Conservation (phyloP, 2,329 filamentous ascomycete species). For the Exophiala oligosperma region DNA sequence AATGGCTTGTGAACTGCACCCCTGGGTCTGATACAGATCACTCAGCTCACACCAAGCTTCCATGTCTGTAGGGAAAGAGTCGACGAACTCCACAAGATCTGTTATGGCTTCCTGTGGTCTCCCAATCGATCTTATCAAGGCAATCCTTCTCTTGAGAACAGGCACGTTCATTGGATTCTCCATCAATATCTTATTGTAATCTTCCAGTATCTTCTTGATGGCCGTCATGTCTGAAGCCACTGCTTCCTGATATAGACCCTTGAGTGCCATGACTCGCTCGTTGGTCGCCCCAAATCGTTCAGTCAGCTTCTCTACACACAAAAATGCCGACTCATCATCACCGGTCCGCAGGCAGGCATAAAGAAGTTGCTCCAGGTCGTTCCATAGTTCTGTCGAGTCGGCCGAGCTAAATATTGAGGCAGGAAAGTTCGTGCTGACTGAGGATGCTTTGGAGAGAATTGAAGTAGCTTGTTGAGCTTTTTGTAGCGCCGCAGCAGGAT, state of each 20-base stretch:
- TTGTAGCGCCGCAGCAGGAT: slow-evolving; percentile 49
- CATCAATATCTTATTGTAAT: slow-evolving; percentile 74
- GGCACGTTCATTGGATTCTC: slow-evolving; percentile 79
- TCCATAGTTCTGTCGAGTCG: slow-evolving; percentile 81
- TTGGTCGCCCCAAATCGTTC: slow-evolving; percentile 80
- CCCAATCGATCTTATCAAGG: slow-evolving; percentile 73
- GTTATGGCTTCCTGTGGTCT: slow-evolving; percentile 70
- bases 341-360: slow-evolving; percentile 80
- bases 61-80: slow-evolving; percentile 82
- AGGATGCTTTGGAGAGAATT: slow-evolving; percentile 52
- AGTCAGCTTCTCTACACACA: slow-evolving; percentile 73
- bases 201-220: slow-evolving; percentile 68
- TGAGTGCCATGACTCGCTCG: slow-evolving; percentile 80
- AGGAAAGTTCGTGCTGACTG: slow-evolving; percentile 48
- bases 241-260: slow-evolving; percentile 82
- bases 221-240: slow-evolving; percentile 65
- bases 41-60: slow-evolving; percentile 93
- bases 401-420: slow-evolving; percentile 51
- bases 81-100: slow-evolving; percentile 72
- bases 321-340: slow-evolving; percentile 74
- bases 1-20: slow-evolving; percentile 77
- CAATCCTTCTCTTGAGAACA: slow-evolving; percentile 79
- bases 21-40: slow-evolving; percentile 80
- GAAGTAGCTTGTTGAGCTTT: slow-evolving; percentile 44
- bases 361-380: slow-evolving; percentile 81